Base-by-base conservation (phyloP, 2,329 filamentous ascomycete species). In the Coniochaeta sp. region DNA sequence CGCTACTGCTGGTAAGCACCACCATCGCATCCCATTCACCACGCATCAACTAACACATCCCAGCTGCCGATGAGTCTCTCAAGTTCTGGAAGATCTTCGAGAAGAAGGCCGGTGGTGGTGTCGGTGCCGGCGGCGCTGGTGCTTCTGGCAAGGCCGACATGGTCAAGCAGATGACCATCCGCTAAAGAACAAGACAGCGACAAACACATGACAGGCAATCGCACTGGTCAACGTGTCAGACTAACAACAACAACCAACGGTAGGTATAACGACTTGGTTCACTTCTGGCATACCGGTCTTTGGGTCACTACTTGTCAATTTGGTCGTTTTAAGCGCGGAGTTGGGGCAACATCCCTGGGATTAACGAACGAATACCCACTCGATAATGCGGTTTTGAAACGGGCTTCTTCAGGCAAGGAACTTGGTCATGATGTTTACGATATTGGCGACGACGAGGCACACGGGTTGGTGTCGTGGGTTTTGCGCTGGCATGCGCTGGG, bases 21-120 rank as follows among this genome's bases (percentile, higher is more conserved):
- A 18, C 8, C 26, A 14, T 14, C 6, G 4, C 14, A 10, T 48
- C n/a, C 26, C 22, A 48, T 20, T 9, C 24, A 18, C 5, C 42
- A n/a, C 0, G 18, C 22, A 33, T n/a, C 59, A 58, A 57, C 68
- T 70, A 61, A 68, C 55, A 42, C 49, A 6, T 32, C 49, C 28
- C 57, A 83, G 89, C 92, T 61, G 91, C 92, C 32, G 94, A 99
- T 64, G 94, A 99, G 78, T 92, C 87, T 66, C 79, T 99, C 70
- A 99, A 99, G 77, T 99, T 99, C 80, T 99, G 94, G 94, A 99
- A 99, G 84, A 81, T 99, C 62, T 99, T 99, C 65, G 94, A 99
- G 81, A 96, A 96, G 82, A 97, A 96, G 82, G 78, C 91, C 16
- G 91, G 90, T 51, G 76, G 81, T 53, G 75, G 81, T 55, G 81